phyloP scores from a whole-genome alignment of 2,329 filamentous ascomycete species.

The Botrytis porri region DNA sequence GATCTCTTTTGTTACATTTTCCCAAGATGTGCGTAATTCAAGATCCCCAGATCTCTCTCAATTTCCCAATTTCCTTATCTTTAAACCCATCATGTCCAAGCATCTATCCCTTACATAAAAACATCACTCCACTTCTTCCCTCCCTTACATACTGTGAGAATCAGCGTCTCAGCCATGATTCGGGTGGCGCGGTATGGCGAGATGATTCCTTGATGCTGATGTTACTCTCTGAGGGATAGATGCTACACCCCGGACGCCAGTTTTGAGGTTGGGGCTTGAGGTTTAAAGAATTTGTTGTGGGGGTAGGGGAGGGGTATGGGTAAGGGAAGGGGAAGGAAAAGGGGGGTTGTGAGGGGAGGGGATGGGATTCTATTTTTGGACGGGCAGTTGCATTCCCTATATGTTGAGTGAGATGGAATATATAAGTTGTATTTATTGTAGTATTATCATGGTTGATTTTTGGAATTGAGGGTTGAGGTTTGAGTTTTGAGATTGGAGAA shows the following conservation, averaged over 20 bases:
- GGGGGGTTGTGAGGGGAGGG: no score
- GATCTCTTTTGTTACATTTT: background rate
- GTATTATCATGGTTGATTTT: no score
- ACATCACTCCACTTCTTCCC: background rate
- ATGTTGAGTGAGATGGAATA: no score
- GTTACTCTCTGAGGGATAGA: background rate
- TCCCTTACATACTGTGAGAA: background rate
- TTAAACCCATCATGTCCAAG: background rate
- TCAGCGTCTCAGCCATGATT: background rate
- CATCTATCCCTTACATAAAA: background rate
- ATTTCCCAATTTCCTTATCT: background rate
- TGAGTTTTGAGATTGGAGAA: background rate
- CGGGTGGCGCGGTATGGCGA: background rate
- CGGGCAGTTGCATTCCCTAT: no score
- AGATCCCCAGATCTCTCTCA: no score
- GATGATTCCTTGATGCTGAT: background rate
- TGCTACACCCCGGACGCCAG: background rate
- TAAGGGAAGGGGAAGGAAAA: no score
- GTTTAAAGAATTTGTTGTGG: background rate
- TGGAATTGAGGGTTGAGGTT: no score
- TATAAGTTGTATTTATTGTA: no score
- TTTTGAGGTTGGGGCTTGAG: background rate
- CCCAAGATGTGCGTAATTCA: no score
- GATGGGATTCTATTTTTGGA: background rate
- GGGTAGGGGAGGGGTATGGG: no score